These are phyloP conservation scores for Phytopythium oedochilum DNA, from an alignment of 352 stramenopile genomes.

Conservation along the genomic window DNA sequence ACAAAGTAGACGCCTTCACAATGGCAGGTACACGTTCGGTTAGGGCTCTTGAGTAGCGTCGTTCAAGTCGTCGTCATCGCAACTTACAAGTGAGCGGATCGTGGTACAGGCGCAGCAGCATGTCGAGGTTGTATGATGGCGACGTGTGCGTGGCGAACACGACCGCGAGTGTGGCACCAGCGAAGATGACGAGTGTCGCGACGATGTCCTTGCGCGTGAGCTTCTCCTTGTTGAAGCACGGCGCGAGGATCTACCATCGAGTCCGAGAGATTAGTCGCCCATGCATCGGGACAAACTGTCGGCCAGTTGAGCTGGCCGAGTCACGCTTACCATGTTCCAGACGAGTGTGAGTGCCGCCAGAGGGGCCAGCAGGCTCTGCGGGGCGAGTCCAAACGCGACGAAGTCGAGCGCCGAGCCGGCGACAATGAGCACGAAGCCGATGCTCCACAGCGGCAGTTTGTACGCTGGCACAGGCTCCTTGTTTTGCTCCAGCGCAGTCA, in stretches of 20 bases:
- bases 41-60: not conserved
- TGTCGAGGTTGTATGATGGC: constrained; percentile 76
- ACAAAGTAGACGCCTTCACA: constrained; percentile 41
- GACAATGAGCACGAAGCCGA: constrained; percentile 81
- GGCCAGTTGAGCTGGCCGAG: not conserved
- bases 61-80: not conserved
- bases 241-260: constrained; percentile 56
- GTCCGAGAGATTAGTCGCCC: not conserved
- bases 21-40: not conserved
- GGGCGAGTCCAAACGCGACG: constrained; percentile 86
- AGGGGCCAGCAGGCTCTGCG: constrained; percentile 83
- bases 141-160: constrained; percentile 82
- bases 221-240: constrained; percentile 87
- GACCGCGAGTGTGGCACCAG: constrained; percentile 75
- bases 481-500: constrained; percentile 38
- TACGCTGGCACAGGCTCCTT: constrained; percentile 52
- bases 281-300: not conserved
- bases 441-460: constrained; percentile 73
- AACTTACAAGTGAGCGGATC: constrained; percentile 62
- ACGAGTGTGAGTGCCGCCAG: constrained; percentile 88
- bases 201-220: constrained; percentile 74
- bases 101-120: constrained; percentile 76
- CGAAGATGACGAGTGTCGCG: constrained; percentile 81
- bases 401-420: constrained; percentile 88
- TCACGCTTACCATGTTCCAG: constrained; percentile 82